These are phyloP conservation scores for Bisporella sp. DNA, from an alignment of 2,329 filamentous ascomycete genomes.

Conservation along the genomic window DNA sequence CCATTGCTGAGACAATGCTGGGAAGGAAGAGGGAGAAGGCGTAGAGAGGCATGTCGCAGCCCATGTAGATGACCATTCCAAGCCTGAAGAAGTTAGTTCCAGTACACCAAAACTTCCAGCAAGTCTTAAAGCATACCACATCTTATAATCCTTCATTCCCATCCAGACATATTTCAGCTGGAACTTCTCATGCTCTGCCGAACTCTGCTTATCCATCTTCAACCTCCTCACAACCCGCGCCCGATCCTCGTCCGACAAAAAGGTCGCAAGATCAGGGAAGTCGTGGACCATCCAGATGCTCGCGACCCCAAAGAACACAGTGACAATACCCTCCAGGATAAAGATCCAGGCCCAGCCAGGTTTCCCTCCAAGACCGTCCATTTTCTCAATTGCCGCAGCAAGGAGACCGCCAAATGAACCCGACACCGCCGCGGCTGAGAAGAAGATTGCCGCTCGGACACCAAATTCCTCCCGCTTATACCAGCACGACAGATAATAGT, in stretches of 20 bases:
- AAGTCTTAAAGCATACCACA: conserved; percentile 38
- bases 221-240: conserved; percentile 66
- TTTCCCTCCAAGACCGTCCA: conserved; percentile 54
- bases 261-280: conserved; percentile 70
- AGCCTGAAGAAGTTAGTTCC: conserved; percentile 19
- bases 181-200: conserved; percentile 70
- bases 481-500: conserved; percentile 80
- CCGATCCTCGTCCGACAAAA: conserved; percentile 64
- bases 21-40: conserved; percentile 74
- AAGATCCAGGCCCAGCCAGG: conserved; percentile 61
- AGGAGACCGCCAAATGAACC: conserved; percentile 72
- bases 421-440: conserved; percentile 72
- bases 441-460: conserved; percentile 74
- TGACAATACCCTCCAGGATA: conserved; percentile 63
- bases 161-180: conserved; percentile 65
- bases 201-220: conserved; percentile 63
- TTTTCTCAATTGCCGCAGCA: conserved; percentile 63
- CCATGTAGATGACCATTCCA: conserved; percentile 73
- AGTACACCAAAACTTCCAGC: too few relatives aligned
- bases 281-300: conserved; percentile 78
- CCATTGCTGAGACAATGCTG: conserved; percentile 60
- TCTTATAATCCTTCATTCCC: conserved; percentile 78
- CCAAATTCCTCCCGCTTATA: conserved; percentile 75
- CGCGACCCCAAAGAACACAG: conserved; percentile 58
- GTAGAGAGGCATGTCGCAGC: conserved; percentile 64